A percentile compares a stretch with the other conserved stretches of the same genome.
Evolutionary conservation across 2,329 filamentous ascomycete species (phyloP).

Genomic region (Lecanicillium sp.): DNA sequence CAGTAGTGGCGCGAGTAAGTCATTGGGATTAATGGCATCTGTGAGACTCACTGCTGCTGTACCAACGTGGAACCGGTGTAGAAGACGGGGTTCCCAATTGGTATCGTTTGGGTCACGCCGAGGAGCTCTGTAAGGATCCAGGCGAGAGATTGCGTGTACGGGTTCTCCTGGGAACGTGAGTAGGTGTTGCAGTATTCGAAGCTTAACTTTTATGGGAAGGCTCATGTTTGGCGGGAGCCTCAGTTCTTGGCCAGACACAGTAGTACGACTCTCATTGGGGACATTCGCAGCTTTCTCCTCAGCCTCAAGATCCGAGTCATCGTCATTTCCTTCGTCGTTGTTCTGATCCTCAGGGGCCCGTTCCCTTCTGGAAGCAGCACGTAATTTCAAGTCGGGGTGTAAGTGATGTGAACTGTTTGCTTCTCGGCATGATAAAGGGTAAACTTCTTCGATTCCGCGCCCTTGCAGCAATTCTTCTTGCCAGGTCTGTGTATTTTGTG

Average conservation of each 20-base stretch:
- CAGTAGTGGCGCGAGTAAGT: conserved; percentile 26
- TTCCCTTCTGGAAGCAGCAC: too few species aligned
- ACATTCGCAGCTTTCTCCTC: too few species aligned
- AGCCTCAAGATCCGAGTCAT: too few species aligned
- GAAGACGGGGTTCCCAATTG: conserved; percentile 14
- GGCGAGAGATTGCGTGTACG: conserved; percentile 35
- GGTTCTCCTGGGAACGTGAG: conserved; percentile 25
- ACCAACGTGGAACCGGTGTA: conserved; percentile 32
- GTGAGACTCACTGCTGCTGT: conserved; percentile 21
- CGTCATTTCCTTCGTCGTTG: too few species aligned
- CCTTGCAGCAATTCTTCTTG: conserved; percentile 8
- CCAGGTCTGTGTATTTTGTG: conserved; percentile 4
- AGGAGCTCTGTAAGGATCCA: conserved; percentile 23
- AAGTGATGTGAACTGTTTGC: conserved; percentile 21
- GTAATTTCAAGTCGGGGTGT: conserved; percentile 18
- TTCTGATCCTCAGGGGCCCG: too few species aligned
- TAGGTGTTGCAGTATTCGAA: conserved; percentile 25
- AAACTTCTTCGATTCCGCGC: conserved; percentile 13
- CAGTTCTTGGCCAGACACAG: too few species aligned
- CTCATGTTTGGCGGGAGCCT: too few species aligned
- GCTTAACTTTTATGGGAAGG: conserved; percentile 21
- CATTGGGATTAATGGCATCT: conserved; percentile 22
- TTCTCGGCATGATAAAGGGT: conserved; percentile 21
- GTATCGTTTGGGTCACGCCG: conserved; percentile 8
- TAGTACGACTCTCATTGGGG: too few species aligned